phyloP scores from a whole-genome alignment of 2,329 filamentous ascomycete species.

The Simplicillium sp. region DNA sequence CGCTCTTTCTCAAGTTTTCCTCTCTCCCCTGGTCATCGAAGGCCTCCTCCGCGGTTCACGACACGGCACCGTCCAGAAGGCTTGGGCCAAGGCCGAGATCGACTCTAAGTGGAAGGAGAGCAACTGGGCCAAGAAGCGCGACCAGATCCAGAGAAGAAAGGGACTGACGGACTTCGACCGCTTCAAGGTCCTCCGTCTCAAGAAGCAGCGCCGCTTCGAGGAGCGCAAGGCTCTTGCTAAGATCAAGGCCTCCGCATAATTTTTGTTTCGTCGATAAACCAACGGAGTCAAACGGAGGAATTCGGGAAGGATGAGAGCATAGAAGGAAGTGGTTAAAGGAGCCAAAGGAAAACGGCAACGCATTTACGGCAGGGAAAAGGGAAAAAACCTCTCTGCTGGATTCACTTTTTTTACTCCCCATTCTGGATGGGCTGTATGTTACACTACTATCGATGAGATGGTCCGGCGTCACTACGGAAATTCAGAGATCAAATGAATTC shows the following conservation, averaged over 20 bases:
- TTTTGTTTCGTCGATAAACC: constrained; percentile 18
- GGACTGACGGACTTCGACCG: constrained; percentile 96
- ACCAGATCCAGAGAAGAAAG: constrained; percentile 77
- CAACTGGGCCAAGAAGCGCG: constrained; percentile 90
- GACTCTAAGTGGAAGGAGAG: constrained; percentile 88
- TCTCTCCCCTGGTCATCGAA: constrained; percentile 81
- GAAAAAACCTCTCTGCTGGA: constrained; percentile 35
- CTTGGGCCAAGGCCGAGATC: constrained; percentile 86
- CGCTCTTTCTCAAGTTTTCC: constrained; percentile 71
- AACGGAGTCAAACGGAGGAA: constrained; percentile 11
- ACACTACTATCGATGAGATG: constrained; percentile 45
- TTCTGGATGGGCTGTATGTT: constrained; percentile 57
- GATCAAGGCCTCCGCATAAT: constrained; percentile 74
- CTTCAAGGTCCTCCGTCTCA: constrained; percentile 99
- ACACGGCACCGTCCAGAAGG: constrained; percentile 71
- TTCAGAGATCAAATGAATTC: constrained; percentile 36
- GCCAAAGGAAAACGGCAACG: constrained; percentile 21
- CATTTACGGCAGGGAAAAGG: constrained; percentile 28
- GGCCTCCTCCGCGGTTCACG: constrained; percentile 80
- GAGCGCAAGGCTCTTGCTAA: constrained; percentile 94
- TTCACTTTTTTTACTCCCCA: constrained; percentile 42
- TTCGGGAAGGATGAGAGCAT: constrained; percentile 7
- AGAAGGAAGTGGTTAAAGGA: constrained; percentile 14
- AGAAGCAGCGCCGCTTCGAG: constrained; percentile 99
- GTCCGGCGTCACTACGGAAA: constrained; percentile 60